Base-by-base conservation (phyloP, 1,139 yeast genomes). In the Geotrichum carabidarum region DNA sequence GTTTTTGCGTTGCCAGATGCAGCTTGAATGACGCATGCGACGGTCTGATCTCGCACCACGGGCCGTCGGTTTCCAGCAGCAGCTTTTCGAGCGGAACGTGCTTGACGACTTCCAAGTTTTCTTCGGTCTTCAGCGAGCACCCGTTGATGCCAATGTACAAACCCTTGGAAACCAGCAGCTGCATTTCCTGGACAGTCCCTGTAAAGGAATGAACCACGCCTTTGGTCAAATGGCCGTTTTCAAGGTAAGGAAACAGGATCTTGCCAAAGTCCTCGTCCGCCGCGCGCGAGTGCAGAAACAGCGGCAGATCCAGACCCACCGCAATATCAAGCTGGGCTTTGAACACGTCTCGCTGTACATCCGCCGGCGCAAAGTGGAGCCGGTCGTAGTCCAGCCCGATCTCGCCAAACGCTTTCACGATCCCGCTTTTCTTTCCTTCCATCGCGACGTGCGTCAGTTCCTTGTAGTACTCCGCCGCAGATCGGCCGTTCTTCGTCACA, bases 11-110 rank as follows among this genome's bases (percentile, higher is more conserved):
- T 3, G 54, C 54, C 11, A 59, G 59, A n/a, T 60, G 57, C 60
- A 72, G 78, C 60, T 79, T 73, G 68, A 80, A 82, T 15, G 94
- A 80, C 2, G 91, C 90, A 67, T 89, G 96, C 8, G 94, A 78
- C 60, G 82, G 86, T 56, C 95, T 77, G 44, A 93, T 81, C 65
- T 91, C 98, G 72, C 99, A 93, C 99, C 99, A 93, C 1, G 99
- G 99, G 0, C 98, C 91, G 71, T 93, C 98, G 0, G 98, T 91
- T 68, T 93, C 99, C 22, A 93, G 78, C 79, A 93, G 72, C 41
- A 93, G 70, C 62, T 76, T 77, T 9, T 83, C 80, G 8, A 81
- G 64, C 0, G 99, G 99, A 9, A 93, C 78, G 38, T 70, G 65
- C 44, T 74, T 72, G 0, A 85, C 89, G 12, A 84, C 91, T 17